Conservation (phyloP, 1,284 basidiomycete species). For the Paramarasmius palmivorus region DNA sequence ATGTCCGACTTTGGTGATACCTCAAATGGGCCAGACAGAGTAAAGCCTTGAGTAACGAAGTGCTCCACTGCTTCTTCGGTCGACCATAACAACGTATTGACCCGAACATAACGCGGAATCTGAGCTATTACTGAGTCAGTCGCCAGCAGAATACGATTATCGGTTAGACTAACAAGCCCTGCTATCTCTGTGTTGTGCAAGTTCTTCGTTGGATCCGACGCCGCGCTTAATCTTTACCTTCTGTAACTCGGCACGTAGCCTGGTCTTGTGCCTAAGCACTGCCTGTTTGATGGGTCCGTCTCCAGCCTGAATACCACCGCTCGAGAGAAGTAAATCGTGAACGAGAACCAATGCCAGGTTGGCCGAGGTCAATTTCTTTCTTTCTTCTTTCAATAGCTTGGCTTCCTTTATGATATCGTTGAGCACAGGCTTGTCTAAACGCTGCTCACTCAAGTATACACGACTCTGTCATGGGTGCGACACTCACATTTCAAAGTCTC, state of each 20-base stretch:
- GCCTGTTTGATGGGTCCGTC: slow-evolving; percentile 88
- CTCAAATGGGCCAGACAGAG: slow-evolving; percentile 48
- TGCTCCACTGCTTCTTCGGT: slow-evolving; percentile 56
- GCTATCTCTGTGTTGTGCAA: slow-evolving; percentile 62
- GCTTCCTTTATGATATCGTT: slow-evolving; percentile 63
- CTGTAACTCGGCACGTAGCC: slow-evolving; percentile 84
- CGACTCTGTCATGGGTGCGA: neutral
- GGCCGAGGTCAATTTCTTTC: slow-evolving; percentile 68
- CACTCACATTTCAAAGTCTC: slow-evolving; percentile 90
- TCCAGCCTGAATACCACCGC: slow-evolving; percentile 79
- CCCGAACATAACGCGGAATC: slow-evolving; percentile 84
- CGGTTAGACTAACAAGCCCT: slow-evolving; percentile 51
- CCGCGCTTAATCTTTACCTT: slow-evolving; percentile 83
- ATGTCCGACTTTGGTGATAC: slow-evolving; percentile 41
- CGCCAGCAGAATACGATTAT: neutral
- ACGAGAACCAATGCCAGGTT: slow-evolving; percentile 83
- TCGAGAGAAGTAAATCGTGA: slow-evolving; percentile 81
- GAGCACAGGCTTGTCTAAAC: slow-evolving; percentile 69
- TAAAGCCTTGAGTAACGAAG: slow-evolving; percentile 57
- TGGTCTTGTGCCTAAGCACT: slow-evolving; percentile 80
- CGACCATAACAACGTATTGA: slow-evolving; percentile 77
- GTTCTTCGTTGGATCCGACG: slow-evolving; percentile 61
- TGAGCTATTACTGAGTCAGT: slow-evolving; percentile 38
- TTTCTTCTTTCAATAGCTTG: slow-evolving; percentile 73
- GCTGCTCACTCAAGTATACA: neutral